Base-by-base conservation (phyloP, 2,329 filamentous ascomycete genomes). In the Trichoderma brevicompactum region DNA sequence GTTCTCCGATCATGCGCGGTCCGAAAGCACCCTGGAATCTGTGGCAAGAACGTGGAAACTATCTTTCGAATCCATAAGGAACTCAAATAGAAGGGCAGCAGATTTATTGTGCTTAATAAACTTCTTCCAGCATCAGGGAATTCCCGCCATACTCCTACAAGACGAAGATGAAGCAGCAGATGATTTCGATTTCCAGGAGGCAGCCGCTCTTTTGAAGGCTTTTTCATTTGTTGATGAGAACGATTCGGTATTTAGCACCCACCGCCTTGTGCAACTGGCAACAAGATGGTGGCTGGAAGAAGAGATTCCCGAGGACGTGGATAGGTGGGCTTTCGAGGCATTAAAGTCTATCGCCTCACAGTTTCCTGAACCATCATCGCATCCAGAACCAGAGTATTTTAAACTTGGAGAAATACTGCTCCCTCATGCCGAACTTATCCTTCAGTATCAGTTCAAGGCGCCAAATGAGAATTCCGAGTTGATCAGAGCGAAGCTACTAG, bases 91-190 rank as follows among this genome's bases (percentile, higher is more conserved):
- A 52, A 65, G 58, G 19, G 64, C 64, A 8, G 64, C 64, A 8
- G 56, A 65, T 46, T 13, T 65, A 7, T 49, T 65, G 15, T 65
- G 48, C 34, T 49, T 65, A 2, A 49, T 65, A 28, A 61, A 50
- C 28, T 65, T 65, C 58, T 65, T 65, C n/a, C 64, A 65, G n/a
- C 64, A 65, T 41, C 56, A 62, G 5, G 56, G 64, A 13, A 54
- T 65, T 10, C 64, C 64, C n/a, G 48, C 28, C 1, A 40, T 61
- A 17, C 64, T 65, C 13, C 15, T 65, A 15, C 64, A 34, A n/a
- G 36, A 46, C 15, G 40, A 46, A 17, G 36, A 40, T 12, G 49
- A 65, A 15, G 23, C 2, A 2, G 64, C 48, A 23, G 64, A 65
- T 15, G 49, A 62, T 8, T 62, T 48, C 6, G 56, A 62, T 3